A percentile compares a stretch with the other conserved stretches of the same genome.
phyloP scores from a whole-genome alignment of 352 stramenopile species.

The Elongisporangium undulatum region DNA sequence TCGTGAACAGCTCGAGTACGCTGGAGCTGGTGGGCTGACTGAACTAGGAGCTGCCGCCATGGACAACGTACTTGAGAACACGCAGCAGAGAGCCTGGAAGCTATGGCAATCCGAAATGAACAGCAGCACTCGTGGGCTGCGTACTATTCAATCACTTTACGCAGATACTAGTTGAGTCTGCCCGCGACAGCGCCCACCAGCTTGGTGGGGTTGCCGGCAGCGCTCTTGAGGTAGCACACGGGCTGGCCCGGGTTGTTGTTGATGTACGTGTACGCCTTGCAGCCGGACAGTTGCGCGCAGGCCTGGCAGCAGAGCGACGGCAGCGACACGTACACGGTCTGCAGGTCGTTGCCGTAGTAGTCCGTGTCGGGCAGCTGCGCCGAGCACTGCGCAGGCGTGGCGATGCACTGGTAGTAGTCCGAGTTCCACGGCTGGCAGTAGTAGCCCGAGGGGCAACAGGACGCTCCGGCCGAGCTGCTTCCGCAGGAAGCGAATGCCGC shows the following conservation, averaged over 20 bases:
- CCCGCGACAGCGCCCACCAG: constrained; percentile 22
- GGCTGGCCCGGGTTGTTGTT: constrained; percentile 32
- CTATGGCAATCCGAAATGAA: too few species aligned
- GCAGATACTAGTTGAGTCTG: constrained; percentile 21
- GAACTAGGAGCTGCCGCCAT: too few species aligned
- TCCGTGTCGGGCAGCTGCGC: constrained; percentile 27
- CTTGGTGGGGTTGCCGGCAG: constrained; percentile 12
- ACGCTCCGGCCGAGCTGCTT: constrained; percentile 13
- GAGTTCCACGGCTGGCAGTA: constrained; percentile 46
- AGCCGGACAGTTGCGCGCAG: constrained; percentile 25
- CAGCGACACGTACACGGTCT: constrained; percentile 32
- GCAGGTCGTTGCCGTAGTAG: constrained; percentile 42
- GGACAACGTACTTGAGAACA: too few species aligned
- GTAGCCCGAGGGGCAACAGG: constrained; percentile 22
- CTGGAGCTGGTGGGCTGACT: too few species aligned
- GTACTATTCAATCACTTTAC: too few species aligned
- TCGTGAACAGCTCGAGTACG: too few species aligned
- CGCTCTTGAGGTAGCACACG: constrained; percentile 38
- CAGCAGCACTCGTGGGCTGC: too few species aligned
- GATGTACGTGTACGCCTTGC: constrained; percentile 44
- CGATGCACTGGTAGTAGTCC: constrained; percentile 35
- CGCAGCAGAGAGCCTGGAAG: too few species aligned
- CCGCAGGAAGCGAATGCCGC: constrained; percentile 14
- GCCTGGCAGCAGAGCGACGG: constrained; percentile 34
- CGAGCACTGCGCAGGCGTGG: constrained; percentile 22